Evolutionary conservation across 1,284 basidiomycete genomes (phyloP).

Genomic region (Hymenochaete sp.): DNA sequence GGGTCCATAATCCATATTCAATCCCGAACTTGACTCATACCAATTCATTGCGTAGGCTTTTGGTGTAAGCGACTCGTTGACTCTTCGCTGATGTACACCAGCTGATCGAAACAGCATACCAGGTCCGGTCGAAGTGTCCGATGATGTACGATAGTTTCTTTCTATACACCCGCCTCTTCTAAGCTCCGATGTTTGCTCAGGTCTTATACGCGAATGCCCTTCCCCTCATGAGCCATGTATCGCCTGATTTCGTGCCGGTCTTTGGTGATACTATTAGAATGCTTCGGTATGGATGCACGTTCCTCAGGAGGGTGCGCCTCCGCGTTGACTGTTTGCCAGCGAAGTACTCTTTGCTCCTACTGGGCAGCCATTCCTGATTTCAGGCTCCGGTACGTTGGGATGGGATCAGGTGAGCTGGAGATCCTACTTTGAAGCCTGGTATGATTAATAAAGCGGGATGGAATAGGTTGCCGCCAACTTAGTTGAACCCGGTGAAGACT

Average conservation of each 20-base stretch:
- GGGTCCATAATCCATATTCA: constrained; percentile 18
- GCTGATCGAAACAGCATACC: constrained; percentile 46
- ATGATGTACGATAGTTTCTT: constrained; percentile 46
- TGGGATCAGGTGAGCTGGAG: constrained; percentile 65
- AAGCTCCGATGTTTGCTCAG: constrained; percentile 25
- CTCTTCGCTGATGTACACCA: not conserved
- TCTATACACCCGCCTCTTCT: not conserved
- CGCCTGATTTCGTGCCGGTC: constrained; percentile 82
- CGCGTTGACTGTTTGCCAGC: constrained; percentile 29
- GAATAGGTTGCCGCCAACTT: constrained; percentile 72
- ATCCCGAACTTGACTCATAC: constrained; percentile 15
- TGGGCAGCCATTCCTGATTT: constrained; percentile 83
- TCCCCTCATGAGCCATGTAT: constrained; percentile 85
- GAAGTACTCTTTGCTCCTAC: constrained; percentile 69
- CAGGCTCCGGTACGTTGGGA: constrained; percentile 91
- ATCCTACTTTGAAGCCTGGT: not conserved
- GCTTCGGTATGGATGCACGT: constrained; percentile 45
- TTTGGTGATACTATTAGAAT: constrained; percentile 89
- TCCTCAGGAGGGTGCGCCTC: not conserved
- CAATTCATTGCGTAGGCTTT: constrained; percentile 35
- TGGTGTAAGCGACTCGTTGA: constrained; percentile 42
- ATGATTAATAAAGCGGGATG: not conserved
- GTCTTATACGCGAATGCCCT: constrained; percentile 78
- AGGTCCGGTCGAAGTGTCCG: constrained; percentile 74
- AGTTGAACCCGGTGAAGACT: constrained; percentile 72